Conservation (phyloP, 148 eudicot species). For the Rhododendron kiyosumense region DNA sequence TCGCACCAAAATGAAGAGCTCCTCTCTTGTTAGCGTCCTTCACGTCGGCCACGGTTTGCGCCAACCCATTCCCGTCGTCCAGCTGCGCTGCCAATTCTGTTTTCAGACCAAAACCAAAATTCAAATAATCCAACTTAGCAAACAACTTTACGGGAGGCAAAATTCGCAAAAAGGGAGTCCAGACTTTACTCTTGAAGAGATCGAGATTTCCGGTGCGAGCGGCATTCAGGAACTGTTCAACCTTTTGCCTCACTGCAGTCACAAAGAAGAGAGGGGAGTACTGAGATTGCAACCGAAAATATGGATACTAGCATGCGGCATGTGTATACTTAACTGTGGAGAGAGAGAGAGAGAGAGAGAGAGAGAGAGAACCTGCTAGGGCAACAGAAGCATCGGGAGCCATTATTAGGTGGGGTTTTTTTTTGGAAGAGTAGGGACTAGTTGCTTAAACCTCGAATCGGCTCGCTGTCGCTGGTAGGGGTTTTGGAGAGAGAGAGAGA, state of each 20-base stretch:
- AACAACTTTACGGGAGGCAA: neutral
- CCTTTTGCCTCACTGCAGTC: constrained; percentile 60
- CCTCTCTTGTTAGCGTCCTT: constrained; percentile 94
- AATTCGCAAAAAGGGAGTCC: neutral
- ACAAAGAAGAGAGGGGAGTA: neutral
- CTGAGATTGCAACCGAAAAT: neutral
- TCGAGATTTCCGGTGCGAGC: constrained; percentile 74
- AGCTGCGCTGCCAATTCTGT: constrained; percentile 60
- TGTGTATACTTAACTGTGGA: neutral
- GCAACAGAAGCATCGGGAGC: constrained; percentile 61
- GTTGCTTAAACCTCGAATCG: neutral
- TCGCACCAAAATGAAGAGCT: constrained; percentile 92
- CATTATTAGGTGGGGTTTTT: constrained; percentile 17
- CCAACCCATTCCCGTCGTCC: constrained; percentile 84
- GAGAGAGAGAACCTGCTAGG: constrained; percentile 55
- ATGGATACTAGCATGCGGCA: neutral
- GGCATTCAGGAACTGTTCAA: constrained; percentile 71
- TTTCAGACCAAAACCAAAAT: neutral
- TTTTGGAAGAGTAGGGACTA: neutral
- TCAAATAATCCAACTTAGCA: neutral
- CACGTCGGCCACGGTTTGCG: constrained; percentile 64
- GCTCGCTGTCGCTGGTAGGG: neutral
- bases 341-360: neutral
- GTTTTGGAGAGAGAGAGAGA: neutral
- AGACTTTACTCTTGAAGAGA: constrained; percentile 45